Evolutionary conservation across 1,284 basidiomycete species (phyloP).

Genomic region (Fomitopsis pinicola): DNA sequence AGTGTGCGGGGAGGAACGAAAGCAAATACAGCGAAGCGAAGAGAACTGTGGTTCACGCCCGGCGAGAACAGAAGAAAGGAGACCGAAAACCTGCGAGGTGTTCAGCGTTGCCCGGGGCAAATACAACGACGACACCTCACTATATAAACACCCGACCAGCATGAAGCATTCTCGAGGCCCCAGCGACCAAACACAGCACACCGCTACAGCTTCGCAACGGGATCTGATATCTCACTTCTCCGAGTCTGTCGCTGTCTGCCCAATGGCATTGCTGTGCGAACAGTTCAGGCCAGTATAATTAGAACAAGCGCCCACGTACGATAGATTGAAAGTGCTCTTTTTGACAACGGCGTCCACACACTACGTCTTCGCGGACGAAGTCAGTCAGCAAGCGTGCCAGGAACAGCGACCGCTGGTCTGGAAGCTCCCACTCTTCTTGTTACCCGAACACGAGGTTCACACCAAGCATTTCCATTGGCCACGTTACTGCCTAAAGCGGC

Average conservation of each 20-base stretch:
- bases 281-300: not conserved
- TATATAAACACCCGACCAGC: not conserved
- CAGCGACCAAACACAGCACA: not conserved
- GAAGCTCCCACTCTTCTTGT: not conserved
- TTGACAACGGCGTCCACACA: not conserved
- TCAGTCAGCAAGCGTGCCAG: not conserved
- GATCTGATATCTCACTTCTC: not conserved
- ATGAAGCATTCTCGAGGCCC: not conserved
- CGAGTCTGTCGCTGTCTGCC: not conserved
- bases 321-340: not conserved
- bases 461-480: not conserved
- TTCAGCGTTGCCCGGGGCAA: not conserved
- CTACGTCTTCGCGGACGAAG: not conserved
- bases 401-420: not conserved
- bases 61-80: conserved; percentile 1
- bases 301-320: conserved; percentile 1
- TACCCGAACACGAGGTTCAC: not conserved
- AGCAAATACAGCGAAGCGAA: not conserved
- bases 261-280: not conserved
- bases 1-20: conserved; percentile 2
- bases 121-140: not conserved
- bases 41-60: not conserved
- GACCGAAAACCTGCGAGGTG: not conserved
- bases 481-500: not conserved
- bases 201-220: conserved; percentile 1